Evolutionary conservation across 768 basidiomycete genomes (phyloP).

Genomic region (Podaxis mareebaensis): DNA sequence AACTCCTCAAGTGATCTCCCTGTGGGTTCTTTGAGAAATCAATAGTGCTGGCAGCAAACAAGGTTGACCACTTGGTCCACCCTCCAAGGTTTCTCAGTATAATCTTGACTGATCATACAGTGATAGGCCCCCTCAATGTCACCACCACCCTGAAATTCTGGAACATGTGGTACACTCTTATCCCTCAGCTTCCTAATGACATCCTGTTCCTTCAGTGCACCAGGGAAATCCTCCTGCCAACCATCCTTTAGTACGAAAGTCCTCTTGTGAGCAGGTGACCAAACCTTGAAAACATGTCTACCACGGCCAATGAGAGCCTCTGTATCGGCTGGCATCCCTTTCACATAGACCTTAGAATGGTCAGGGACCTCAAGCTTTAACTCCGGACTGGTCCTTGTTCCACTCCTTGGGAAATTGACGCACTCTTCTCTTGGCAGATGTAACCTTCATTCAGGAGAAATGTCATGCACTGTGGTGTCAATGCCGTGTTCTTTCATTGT

Average conservation of each 20-base stretch:
- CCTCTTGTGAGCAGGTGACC: constrained; percentile 12
- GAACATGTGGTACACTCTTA: constrained; percentile 24
- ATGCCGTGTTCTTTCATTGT: constrained; percentile 23
- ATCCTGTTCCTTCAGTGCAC: constrained; percentile 23
- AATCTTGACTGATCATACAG: constrained; percentile 19
- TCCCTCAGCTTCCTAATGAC: constrained; percentile 23
- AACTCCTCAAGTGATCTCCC: constrained; percentile 18
- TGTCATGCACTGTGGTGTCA: constrained; percentile 26
- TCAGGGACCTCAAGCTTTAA: too few species aligned
- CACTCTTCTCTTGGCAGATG: constrained; percentile 10
- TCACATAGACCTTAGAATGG: not conserved
- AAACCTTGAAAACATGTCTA: constrained; percentile 25
- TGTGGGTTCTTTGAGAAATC: constrained; percentile 23
- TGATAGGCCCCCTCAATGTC: constrained; percentile 24
- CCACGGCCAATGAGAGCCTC: constrained; percentile 23
- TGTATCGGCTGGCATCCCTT: constrained; percentile 15
- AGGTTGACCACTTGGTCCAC: constrained; percentile 7
- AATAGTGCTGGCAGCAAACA: constrained; percentile 21
- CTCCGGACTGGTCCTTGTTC: too few species aligned
- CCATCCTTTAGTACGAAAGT: constrained; percentile 30
- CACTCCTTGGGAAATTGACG: constrained; percentile 2
- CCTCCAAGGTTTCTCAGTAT: constrained; percentile 16
- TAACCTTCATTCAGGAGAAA: constrained; percentile 5
- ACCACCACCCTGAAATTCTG: constrained; percentile 27
- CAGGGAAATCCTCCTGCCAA: constrained; percentile 24